Evolutionary conservation across 1,284 basidiomycete species (phyloP).

Genomic region (Ustilago cynodontis): DNA sequence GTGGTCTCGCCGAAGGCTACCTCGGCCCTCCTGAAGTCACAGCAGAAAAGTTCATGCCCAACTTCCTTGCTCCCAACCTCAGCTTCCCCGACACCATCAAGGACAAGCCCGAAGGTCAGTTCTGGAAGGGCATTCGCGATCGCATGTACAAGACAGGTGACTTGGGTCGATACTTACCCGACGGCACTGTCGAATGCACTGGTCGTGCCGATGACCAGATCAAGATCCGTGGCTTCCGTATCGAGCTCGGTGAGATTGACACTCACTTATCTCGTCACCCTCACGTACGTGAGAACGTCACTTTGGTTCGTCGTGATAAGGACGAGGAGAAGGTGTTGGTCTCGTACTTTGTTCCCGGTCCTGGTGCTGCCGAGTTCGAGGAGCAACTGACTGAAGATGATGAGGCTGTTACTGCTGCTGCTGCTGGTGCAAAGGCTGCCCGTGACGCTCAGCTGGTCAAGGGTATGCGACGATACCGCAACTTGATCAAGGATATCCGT

Average conservation of each 20-base stretch:
- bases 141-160: constrained; percentile 98
- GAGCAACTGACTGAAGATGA: constrained; percentile 74
- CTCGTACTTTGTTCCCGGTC: constrained; percentile 95
- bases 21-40: constrained; percentile 83
- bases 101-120: constrained; percentile 61
- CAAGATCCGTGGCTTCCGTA: constrained; percentile 99
- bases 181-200: constrained; percentile 95
- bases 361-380: constrained; percentile 77
- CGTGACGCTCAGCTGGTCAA: constrained; percentile 56
- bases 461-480: constrained; percentile 72
- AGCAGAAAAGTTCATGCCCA: constrained; percentile 74
- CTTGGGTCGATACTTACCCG: constrained; percentile 91
- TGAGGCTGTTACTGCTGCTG: constrained; percentile 68
- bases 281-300: constrained; percentile 94
- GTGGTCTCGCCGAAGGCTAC: constrained; percentile 96
- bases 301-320: constrained; percentile 95
- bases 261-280: constrained; percentile 94
- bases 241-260: constrained; percentile 98
- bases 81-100: constrained; percentile 61
- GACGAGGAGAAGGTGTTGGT: constrained; percentile 99
- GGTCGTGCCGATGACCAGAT: constrained; percentile 98
- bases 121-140: constrained; percentile 97
- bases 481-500: constrained; percentile 86
- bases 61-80: constrained; percentile 66
- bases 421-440: constrained; percentile 40